Evolutionary conservation across 805 yeast species (phyloP), one percentile per base, ranked within the genome.

Genomic region (Candida pseudofarinosa): DNA sequence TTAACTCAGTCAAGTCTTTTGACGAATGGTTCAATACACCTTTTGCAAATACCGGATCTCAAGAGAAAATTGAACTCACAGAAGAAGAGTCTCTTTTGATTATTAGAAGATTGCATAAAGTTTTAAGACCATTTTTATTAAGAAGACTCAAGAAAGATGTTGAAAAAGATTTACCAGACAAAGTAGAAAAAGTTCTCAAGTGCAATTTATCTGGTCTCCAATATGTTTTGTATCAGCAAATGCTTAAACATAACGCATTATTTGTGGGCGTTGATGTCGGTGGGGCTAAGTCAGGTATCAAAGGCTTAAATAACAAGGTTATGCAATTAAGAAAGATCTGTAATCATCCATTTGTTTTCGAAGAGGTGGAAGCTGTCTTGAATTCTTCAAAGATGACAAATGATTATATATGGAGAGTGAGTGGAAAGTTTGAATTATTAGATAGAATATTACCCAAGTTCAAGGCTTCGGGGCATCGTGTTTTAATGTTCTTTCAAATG

Each of bases 11-110:
- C 8, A 84, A 86, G 56, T 82, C 91, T 5, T 86, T 86, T 57
- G 93, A 86, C 57, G 95, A 86, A 58, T 86, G 95, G 95, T 86
- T 86, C 59, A 86, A 86, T 56, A 86, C 95, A 0, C 95, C 95
- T 4, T 86, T 86, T 65, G 91, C 90, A 3, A 85, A 84, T 50
- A 81, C 93, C 14, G 95, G 95, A 44, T 72, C 81, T 13, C 91
- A 84, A 60, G 95, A 86, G 53, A 83, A 83, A 60, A 73, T 86
- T 40, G 93, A 82, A 48, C 71, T 86, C 49, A 81, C 88, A 0
- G 95, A 86, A 76, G 95, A 86, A 82, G 95, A 86, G 63, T 80
- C 87, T 28, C 69, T 86, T 45, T 76, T 86, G 71, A 80, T 86
- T 42, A 86, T 86, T 55, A 73, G 93, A 69, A 81, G 95, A 79